Conservation (phyloP, 1,139 yeast species). For the Sugiyamaella japonica region DNA sequence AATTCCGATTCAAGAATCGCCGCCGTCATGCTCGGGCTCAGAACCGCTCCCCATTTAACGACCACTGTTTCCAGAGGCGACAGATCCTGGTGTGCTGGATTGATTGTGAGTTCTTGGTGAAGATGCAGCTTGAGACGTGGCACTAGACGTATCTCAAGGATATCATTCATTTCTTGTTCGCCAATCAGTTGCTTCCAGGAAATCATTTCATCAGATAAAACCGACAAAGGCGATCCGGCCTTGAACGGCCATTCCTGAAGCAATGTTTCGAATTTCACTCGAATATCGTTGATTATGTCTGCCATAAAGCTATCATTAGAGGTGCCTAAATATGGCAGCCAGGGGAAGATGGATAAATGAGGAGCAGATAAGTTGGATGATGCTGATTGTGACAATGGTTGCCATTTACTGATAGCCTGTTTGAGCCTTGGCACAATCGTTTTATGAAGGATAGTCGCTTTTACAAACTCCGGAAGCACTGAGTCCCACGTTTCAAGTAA, state of each 20-base stretch:
- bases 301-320: slow-evolving; percentile 21
- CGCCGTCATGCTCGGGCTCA: slow-evolving; percentile 26
- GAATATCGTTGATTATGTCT: slow-evolving; percentile 36
- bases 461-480: slow-evolving; percentile 41
- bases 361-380: slow-evolving; percentile 30
- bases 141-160: slow-evolving; percentile 35
- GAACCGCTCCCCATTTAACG: slow-evolving; percentile 34
- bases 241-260: slow-evolving; percentile 23
- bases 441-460: slow-evolving; percentile 36
- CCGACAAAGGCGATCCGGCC: slow-evolving; percentile 20
- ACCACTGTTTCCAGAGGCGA: slow-evolving; percentile 28
- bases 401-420: slow-evolving; percentile 42
- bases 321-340: slow-evolving; percentile 44
- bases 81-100: slow-evolving; percentile 39
- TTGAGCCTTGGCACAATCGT: slow-evolving; percentile 44
- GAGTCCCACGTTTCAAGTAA: slow-evolving; percentile 47
- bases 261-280: slow-evolving; percentile 38
- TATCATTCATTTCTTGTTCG: slow-evolving; percentile 32
- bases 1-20: slow-evolving; percentile 35
- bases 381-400: slow-evolving; percentile 26
- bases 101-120: slow-evolving; percentile 31
- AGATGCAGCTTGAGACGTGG: slow-evolving; percentile 41
- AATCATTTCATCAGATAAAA: slow-evolving; percentile 37
- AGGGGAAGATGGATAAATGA: slow-evolving; percentile 48
- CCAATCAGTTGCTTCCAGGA: slow-evolving; percentile 46